Conservation (phyloP, 1,284 basidiomycete genomes). For the Ceratobasidium sp. region DNA sequence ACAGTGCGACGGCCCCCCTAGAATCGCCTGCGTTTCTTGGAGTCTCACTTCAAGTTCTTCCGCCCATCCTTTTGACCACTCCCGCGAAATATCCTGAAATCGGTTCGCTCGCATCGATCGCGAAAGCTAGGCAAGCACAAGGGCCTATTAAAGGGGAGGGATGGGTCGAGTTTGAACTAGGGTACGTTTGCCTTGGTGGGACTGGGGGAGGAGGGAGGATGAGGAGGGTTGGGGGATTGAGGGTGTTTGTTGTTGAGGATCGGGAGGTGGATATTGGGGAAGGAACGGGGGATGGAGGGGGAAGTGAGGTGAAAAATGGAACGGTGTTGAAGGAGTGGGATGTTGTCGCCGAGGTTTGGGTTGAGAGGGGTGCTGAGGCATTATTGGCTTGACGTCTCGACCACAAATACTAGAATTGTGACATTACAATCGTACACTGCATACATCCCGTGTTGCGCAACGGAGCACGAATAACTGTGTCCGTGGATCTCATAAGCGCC, state of each 20-base stretch:
- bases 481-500: conserved; percentile 41
- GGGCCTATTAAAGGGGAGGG: conserved; percentile 55
- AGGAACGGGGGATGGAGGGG: conserved; percentile 48
- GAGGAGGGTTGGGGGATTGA: conserved; percentile 68
- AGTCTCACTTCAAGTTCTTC: conserved; percentile 64
- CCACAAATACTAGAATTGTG: too few relatives aligned
- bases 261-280: conserved; percentile 60
- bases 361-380: neutral
- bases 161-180: conserved; percentile 68
- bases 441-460: too few relatives aligned
- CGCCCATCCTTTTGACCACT: conserved; percentile 51
- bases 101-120: conserved; percentile 21
- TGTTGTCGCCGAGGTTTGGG: conserved; percentile 50
- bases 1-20: conserved; percentile 46
- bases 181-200: conserved; percentile 62
- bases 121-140: conserved; percentile 9
- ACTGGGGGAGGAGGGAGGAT: conserved; percentile 61
- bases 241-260: conserved; percentile 70
- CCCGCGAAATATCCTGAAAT: conserved; percentile 42
- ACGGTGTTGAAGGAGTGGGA: conserved; percentile 73
- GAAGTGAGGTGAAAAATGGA: conserved; percentile 51
- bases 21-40: conserved; percentile 63
- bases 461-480: neutral
- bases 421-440: too few relatives aligned
- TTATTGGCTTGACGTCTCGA: neutral